Evolutionary conservation across 2,329 filamentous ascomycete species (phyloP).

Genomic region (Colletotrichum lini): DNA sequence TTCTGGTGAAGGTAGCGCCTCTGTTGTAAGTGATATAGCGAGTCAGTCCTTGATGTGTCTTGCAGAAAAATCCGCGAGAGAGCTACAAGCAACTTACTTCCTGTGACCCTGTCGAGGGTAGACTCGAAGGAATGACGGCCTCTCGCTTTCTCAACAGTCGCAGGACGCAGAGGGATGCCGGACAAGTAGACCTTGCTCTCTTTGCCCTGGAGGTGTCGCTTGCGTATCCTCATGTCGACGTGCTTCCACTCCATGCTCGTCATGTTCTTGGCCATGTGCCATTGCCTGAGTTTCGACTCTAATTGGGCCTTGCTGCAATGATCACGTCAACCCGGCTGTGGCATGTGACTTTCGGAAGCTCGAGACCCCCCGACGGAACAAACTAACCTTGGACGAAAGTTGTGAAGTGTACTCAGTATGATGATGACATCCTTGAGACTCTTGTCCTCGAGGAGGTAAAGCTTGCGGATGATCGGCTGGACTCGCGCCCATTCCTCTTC

Average conservation of each 20-base stretch:
- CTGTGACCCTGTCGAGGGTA: not conserved
- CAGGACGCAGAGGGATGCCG: not conserved
- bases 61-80: accelerated
- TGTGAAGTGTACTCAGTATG: not conserved
- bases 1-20: not conserved
- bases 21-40: not conserved
- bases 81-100: not conserved
- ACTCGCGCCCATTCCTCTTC: not conserved
- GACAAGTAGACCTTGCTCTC: conserved; percentile 20
- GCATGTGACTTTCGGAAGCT: not conserved
- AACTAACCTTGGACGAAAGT: conserved; percentile 6
- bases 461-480: not conserved
- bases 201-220: not conserved
- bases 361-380: not conserved
- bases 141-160: not conserved
- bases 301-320: conserved; percentile 8
- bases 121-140: conserved; percentile 3
- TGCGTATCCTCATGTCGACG: not conserved
- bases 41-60: not conserved
- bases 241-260: not conserved
- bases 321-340: accelerated
- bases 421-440: not conserved
- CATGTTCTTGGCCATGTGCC: conserved; percentile 25
- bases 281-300: conserved; percentile 16
- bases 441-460: conserved; percentile 10